Evolutionary conservation across 2,329 filamentous ascomycete genomes (phyloP), one percentile per base, ranked within the genome.

Genomic region (Dryadomyces quercivorus): DNA sequence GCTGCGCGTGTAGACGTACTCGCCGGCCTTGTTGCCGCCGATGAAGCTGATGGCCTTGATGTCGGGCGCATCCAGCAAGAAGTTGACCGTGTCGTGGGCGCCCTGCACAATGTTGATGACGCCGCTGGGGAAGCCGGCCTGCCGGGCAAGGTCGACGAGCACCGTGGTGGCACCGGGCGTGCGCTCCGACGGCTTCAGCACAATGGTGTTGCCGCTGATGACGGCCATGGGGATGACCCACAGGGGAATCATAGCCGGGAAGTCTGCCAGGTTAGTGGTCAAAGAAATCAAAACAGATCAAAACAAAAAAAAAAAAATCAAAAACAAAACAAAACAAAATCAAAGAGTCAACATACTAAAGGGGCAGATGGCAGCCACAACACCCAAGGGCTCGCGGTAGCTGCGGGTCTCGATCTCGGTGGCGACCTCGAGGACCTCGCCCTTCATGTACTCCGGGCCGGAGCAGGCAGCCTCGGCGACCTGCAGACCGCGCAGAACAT

Each of bases 1-100:
- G 34, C 81, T 87, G 55, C 86, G 81, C 54, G 75, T 70, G 71
- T 83, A 92, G 69, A 93, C 92, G 73, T 93, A 92, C 71, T 92
- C 86, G 64, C 88, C 88, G 6, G 88, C 88, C 75, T 88, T 88
- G 75, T 92, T 92, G 70, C 85, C 82, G 59, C 88, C 88, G 40
- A 93, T 88, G 62, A 93, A 93, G 70, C 81, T 86, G 64, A 93
- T 79, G 56, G 88, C 88, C 77, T 91, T 92, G 75, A 93, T 89
- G 59, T 80, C 78, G 21, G 87, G 87, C 66, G 88, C 86, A 63
- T 93, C 88, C 50, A 92, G 78, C 66, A 93, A 86, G 69, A 90
- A 92, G 70, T 92, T 84, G 57, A 93, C 88, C n/a, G 88, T 86
- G 69, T 81, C 81, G 66, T 87, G 85, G 21, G 87, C 78, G 57